phyloP scores from a whole-genome alignment of 352 stramenopile species.

The Globisporangium cederbergense region DNA sequence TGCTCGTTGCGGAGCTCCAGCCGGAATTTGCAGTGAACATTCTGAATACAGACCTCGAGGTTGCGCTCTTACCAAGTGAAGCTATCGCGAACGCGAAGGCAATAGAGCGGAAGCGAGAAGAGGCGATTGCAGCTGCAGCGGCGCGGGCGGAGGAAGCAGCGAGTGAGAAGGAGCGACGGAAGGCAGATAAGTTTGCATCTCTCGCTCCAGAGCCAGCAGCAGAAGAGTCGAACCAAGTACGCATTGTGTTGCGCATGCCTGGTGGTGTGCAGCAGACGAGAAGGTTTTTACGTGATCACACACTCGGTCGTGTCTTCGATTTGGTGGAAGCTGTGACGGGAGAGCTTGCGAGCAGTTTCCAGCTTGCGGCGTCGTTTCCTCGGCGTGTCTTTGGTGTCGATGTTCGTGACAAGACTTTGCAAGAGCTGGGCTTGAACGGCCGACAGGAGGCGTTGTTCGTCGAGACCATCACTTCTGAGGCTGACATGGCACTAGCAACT shows the following conservation, averaged over 20 bases:
- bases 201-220: slow-evolving; percentile 35
- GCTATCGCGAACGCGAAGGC: slow-evolving; percentile 37
- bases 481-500: neutral
- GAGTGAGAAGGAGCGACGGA: slow-evolving; percentile 39
- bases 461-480: slow-evolving; percentile 25
- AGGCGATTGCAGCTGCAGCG: slow-evolving; percentile 23
- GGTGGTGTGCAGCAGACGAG: slow-evolving; percentile 42
- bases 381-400: slow-evolving; percentile 53
- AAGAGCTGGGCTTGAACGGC: slow-evolving; percentile 48
- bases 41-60: slow-evolving; percentile 80
- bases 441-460: slow-evolving; percentile 74
- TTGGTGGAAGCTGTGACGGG: slow-evolving; percentile 53
- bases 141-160: slow-evolving; percentile 21
- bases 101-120: slow-evolving; percentile 27
- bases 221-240: slow-evolving; percentile 41
- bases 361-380: slow-evolving; percentile 58
- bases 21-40: slow-evolving; percentile 63
- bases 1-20: slow-evolving; percentile 55
- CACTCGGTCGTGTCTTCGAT: slow-evolving; percentile 42
- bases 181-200: slow-evolving; percentile 30
- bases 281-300: slow-evolving; percentile 34
- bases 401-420: slow-evolving; percentile 32
- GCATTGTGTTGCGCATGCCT: slow-evolving; percentile 46
- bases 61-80: slow-evolving; percentile 75
- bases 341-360: slow-evolving; percentile 34